phyloP scores from a whole-genome alignment of 345 rosid species.

The Brassica incana region DNA sequence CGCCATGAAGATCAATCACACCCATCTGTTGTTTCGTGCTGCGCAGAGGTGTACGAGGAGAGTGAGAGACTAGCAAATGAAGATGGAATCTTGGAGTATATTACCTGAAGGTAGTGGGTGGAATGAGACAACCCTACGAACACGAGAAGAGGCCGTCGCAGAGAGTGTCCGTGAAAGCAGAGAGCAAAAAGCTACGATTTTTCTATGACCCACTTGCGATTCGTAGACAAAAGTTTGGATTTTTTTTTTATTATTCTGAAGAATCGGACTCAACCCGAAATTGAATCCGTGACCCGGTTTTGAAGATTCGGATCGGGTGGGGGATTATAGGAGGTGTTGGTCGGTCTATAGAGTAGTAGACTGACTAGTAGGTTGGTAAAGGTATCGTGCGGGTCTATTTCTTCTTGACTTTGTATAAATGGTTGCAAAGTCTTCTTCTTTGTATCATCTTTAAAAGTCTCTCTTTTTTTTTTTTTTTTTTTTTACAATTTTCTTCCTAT shows the following conservation, averaged over 20 bases:
- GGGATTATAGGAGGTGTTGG: neutral
- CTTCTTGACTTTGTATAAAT: neutral
- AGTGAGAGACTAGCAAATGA: neutral
- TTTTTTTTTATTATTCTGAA: neutral
- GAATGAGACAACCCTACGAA: slow-evolving; percentile 1
- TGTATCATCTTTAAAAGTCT: neutral
- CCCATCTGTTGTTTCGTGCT: slow-evolving; percentile 47
- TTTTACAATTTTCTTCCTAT: neutral
- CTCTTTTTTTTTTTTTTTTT: no score
- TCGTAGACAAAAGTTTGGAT: slow-evolving; percentile 1
- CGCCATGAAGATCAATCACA: slow-evolving; percentile 46
- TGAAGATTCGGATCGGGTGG: slow-evolving; percentile 8
- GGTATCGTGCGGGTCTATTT: neutral
- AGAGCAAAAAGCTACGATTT: slow-evolving; percentile 12
- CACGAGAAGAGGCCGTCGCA: neutral
- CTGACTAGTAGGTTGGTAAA: neutral
- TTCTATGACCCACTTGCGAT: slow-evolving; percentile 22
- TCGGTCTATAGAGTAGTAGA: neutral
- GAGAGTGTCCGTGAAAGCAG: slow-evolving; percentile 3
- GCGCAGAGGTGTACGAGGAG: neutral
- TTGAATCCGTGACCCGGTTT: neutral
- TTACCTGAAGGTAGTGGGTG: slow-evolving; percentile 12
- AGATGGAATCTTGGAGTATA: neutral
- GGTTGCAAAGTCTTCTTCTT: slow-evolving; percentile 3
- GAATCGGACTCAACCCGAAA: slow-evolving; percentile 6